phyloP scores from a whole-genome alignment of 1,284 basidiomycete species.

The Fistulinella cinereoalba region DNA sequence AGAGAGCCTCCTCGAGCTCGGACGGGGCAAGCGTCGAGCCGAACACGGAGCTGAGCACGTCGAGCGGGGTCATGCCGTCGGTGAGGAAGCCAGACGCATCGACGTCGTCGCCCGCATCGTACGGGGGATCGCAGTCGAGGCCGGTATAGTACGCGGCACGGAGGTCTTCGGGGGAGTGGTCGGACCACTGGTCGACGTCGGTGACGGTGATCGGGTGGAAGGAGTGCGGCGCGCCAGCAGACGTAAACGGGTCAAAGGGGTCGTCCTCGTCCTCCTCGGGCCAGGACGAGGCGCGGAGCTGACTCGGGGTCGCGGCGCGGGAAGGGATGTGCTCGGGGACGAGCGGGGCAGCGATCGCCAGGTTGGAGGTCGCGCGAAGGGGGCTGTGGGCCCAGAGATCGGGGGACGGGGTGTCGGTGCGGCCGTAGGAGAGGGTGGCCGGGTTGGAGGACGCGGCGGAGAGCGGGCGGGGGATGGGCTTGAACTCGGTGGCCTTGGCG shows the following conservation, averaged over 20 bases:
- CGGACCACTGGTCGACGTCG: constrained; percentile 64
- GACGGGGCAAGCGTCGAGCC: constrained; percentile 83
- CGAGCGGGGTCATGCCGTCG: constrained; percentile 94
- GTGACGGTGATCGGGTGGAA: constrained; percentile 62
- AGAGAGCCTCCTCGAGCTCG: constrained; percentile 91
- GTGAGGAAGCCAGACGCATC: constrained; percentile 56
- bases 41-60: constrained; percentile 92
- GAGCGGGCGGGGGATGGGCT: constrained; percentile 69
- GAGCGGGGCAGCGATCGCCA: constrained; percentile 85
- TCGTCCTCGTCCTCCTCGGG: constrained; percentile 65
- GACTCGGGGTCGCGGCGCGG: constrained; percentile 37
- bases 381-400: constrained; percentile 79
- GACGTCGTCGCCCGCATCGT: constrained; percentile 46
- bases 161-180: constrained; percentile 47
- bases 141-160: constrained; percentile 34
- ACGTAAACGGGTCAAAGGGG: constrained; percentile 70
- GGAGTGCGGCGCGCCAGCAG: constrained; percentile 46
- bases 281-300: constrained; percentile 59
- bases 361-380: constrained; percentile 72
- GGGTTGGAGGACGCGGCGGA: constrained; percentile 70
- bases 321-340: constrained; percentile 68
- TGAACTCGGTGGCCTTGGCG: constrained; percentile 67
- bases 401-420: constrained; percentile 74
- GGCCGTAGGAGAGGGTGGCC: constrained; percentile 48
- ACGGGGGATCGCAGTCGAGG: constrained; percentile 37